Evolutionary conservation across 2,329 filamentous ascomycete genomes (phyloP), one percentile per base, ranked within the genome.

Genomic region (Ophiostoma sp.): DNA sequence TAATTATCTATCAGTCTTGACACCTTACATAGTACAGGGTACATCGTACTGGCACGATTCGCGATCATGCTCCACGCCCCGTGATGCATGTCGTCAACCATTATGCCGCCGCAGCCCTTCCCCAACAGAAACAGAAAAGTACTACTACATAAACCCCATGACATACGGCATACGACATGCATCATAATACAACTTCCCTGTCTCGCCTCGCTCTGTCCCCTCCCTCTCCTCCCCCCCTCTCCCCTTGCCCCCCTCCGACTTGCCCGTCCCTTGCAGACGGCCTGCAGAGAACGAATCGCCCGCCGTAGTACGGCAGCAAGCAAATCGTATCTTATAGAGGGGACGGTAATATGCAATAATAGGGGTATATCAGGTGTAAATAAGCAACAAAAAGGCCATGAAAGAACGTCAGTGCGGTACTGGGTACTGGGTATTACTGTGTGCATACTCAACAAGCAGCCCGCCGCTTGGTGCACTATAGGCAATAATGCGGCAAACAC

Each of bases 271-370:
- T 69, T 69, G 67, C 70, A 69, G 70, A 2, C 27, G 35, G 23
- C 64, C 52, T 57, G 52, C 52, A 57, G 52, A 36, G 57, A 62
- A 62, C 41, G 23, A 64, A 65, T 44, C 60, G 69, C n/a, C 67
- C 36, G 62, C 70, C 67, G 70, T 67, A 69, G 70, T 71, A 67
- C 67, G 60, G 69, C 60, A 48, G 69, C 69, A 70, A 68, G 69
- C 69, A 70, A 67, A 68, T 70, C 57, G 23, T n/a, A 68, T 70
- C 57, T 17, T n/a, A 57, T 57, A 57, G n/a, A 57, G 52, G 48
- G 52, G 23, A 27, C 23, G 23, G 23, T 57, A 15, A 57, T 57
- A 57, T 23, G 52, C 23, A 57, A 57, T 11, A 27, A 15, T 23
- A 57, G 52, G 52, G 52, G 17, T 57, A 57, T 57, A 27, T 57